These are phyloP conservation scores for Lepraria neglecta DNA, from an alignment of 495 filamentous ascomycete species.

Conservation along the genomic window DNA sequence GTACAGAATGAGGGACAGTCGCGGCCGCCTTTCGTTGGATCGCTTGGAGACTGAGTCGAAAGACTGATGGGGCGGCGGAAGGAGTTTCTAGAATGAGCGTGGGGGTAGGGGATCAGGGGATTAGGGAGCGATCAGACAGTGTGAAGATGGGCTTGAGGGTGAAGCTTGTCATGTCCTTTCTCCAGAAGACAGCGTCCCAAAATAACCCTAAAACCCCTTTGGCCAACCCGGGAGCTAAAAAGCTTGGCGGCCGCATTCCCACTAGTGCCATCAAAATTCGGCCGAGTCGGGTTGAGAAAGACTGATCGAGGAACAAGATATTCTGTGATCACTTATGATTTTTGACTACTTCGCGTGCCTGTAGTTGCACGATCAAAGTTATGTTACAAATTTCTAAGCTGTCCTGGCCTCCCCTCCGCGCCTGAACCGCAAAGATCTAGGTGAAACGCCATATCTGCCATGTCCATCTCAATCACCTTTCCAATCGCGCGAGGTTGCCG, in stretches of 20 bases:
- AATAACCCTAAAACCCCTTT: conserved; percentile 8
- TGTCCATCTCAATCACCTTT: neutral
- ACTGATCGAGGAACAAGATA: no score
- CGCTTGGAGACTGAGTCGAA: neutral
- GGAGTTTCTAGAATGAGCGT: neutral
- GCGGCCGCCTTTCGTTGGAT: neutral
- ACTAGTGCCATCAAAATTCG: conserved; percentile 4
- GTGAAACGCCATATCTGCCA: no score
- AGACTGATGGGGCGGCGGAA: neutral
- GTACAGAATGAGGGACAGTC: neutral
- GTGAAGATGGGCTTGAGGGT: neutral
- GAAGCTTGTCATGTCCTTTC: neutral
- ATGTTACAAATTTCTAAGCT: no score
- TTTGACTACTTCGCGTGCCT: no score
- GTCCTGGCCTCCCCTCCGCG: no score
- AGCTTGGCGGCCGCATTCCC: neutral
- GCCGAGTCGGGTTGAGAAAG: neutral
- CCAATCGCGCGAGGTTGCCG: neutral
- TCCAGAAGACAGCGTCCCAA: conserved; percentile 2
- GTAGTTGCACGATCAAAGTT: no score
- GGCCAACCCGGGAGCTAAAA: neutral
- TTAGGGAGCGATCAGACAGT: neutral
- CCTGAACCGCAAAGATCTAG: no score
- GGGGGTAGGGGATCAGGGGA: neutral
- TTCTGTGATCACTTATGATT: no score